A percentile compares a stretch with the other conserved stretches of the same genome.
These are phyloP conservation scores for Hypoxylon sp. DNA, from an alignment of 2,329 filamentous ascomycete species.

Conservation along the genomic window DNA sequence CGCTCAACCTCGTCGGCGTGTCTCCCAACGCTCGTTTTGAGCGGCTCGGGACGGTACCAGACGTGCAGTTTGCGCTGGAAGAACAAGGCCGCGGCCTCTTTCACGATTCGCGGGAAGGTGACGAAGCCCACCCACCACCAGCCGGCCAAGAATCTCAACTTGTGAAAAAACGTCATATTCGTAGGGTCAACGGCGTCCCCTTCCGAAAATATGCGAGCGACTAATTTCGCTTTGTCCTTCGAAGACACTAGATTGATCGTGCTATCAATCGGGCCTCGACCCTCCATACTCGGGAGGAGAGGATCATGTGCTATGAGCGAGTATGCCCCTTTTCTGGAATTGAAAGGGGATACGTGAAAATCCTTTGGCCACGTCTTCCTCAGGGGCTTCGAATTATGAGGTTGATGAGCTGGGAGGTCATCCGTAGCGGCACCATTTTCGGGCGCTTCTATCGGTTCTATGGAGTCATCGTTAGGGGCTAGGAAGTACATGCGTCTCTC, in stretches of 20 bases:
- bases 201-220: conserved; percentile 66
- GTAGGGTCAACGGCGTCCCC: conserved; percentile 59
- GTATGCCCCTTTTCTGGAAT: conserved; percentile 65
- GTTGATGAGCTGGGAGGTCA: background rate
- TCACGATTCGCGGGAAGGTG: conserved; percentile 71
- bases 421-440: conserved; percentile 25
- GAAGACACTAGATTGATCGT: conserved; percentile 69
- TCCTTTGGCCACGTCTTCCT: conserved; percentile 70
- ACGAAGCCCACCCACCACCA: conserved; percentile 75
- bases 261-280: conserved; percentile 58
- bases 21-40: conserved; percentile 62
- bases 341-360: conserved; percentile 81
- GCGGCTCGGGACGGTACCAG: conserved; percentile 71
- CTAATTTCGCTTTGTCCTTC: conserved; percentile 66
- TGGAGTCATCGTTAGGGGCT: conserved; percentile 47
- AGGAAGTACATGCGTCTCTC: conserved; percentile 74
- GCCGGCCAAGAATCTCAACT: conserved; percentile 55
- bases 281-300: conserved; percentile 50
- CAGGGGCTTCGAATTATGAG: conserved; percentile 45
- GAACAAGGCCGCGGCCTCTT: conserved; percentile 66
- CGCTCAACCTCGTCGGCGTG: conserved; percentile 59
- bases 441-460: conserved; percentile 6
- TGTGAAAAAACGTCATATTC: conserved; percentile 53
- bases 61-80: conserved; percentile 66
- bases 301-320: conserved; percentile 59